Conservation (phyloP, 306 rosid genomes). For the Quercus engelmannii region DNA sequence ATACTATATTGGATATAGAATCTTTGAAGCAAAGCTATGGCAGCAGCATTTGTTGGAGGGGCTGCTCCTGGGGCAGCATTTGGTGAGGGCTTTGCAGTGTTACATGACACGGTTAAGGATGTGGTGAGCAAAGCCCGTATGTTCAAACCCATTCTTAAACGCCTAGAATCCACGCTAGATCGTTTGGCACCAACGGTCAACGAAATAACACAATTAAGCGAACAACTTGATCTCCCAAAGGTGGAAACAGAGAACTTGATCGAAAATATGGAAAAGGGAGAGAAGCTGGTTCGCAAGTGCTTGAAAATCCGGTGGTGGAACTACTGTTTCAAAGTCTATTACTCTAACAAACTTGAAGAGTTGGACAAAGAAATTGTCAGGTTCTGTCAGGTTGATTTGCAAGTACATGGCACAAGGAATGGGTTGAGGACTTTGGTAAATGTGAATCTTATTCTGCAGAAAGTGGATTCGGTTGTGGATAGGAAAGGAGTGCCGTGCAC, state of each 20-base stretch:
- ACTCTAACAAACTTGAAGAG: background rate
- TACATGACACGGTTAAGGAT: background rate
- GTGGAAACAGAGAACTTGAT: background rate
- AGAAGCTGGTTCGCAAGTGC: background rate
- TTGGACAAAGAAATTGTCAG: background rate
- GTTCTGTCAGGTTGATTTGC: background rate
- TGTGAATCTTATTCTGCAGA: constrained; percentile 1
- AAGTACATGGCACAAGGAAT: background rate
- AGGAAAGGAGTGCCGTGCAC: background rate
- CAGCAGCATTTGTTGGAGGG: background rate
- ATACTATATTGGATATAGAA: too few species aligned
- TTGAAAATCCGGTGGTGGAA: background rate
- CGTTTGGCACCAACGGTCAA: background rate
- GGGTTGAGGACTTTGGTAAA: background rate
- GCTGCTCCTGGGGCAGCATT: constrained; percentile 1
- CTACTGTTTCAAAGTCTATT: background rate
- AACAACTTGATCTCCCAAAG: background rate
- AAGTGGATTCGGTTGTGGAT: background rate
- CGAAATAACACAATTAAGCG: constrained; percentile 1
- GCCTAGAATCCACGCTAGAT: background rate
- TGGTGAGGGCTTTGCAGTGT: background rate
- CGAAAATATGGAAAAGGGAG: background rate
- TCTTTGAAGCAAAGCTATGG: background rate
- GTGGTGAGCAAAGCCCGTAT: background rate
- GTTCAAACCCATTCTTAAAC: constrained; percentile 2